A percentile compares a stretch with the other conserved stretches of the same genome.
phyloP scores from a whole-genome alignment of 176 grass and related monocot species.

The Zoysia japonica region DNA sequence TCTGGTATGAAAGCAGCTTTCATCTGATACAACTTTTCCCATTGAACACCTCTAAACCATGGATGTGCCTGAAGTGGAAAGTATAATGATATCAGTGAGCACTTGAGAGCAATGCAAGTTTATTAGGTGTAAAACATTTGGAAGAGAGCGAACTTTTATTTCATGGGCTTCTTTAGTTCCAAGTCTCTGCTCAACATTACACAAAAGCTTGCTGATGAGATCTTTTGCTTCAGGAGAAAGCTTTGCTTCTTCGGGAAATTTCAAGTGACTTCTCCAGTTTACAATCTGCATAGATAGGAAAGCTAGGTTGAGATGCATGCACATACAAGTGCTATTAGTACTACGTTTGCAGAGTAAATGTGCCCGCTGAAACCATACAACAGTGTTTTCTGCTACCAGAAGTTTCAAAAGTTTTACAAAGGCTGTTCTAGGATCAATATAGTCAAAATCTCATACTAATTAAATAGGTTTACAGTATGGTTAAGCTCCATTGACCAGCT shows the following conservation, averaged over 20 bases:
- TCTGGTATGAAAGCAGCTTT: slow-evolving; percentile 97
- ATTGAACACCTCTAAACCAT: slow-evolving; percentile 86
- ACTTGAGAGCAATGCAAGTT: slow-evolving; percentile 6
- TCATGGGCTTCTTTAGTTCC: slow-evolving; percentile 94
- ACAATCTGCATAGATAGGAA: slow-evolving; percentile 70
- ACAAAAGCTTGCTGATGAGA: slow-evolving; percentile 89
- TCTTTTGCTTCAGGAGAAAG: slow-evolving; percentile 89
- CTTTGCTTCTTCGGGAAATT: slow-evolving; percentile 96
- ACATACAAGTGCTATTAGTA: slow-evolving; percentile 27
- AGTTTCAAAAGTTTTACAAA: slow-evolving; percentile 20
- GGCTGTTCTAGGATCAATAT: background rate
- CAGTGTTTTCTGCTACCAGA: background rate
- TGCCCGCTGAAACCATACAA: background rate
- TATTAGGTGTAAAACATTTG: slow-evolving; percentile 6
- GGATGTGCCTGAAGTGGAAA: slow-evolving; percentile 62
- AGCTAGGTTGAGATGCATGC: slow-evolving; percentile 27
- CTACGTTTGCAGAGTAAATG: slow-evolving; percentile 3
- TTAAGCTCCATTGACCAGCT: slow-evolving; percentile 18
- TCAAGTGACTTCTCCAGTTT: slow-evolving; percentile 95
- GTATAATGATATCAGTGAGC: slow-evolving; percentile 30
- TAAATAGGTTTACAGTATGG: background rate
- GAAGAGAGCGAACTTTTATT: slow-evolving; percentile 66
- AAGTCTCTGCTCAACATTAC: slow-evolving; percentile 90
- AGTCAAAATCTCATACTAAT: background rate
- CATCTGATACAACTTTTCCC: slow-evolving; percentile 91